These are phyloP conservation scores for Silene coronaria DNA, from an alignment of 179 eudicot genomes.

Conservation along the genomic window DNA sequence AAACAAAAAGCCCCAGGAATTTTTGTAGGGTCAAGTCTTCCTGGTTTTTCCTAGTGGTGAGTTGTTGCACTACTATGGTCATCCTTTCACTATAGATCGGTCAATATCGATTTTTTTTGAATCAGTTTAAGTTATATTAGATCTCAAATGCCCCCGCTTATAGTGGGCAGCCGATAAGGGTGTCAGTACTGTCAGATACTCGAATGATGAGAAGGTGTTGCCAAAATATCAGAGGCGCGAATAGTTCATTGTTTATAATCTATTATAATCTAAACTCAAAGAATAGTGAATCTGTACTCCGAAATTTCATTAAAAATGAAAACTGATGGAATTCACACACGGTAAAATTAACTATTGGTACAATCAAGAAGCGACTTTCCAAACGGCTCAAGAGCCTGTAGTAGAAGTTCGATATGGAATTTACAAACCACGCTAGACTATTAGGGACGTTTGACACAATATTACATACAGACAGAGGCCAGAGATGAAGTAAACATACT, in stretches of 20 bases:
- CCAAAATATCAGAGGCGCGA: neutral
- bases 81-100: conserved; percentile 49
- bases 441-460: conserved; percentile 12
- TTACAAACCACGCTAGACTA: conserved; percentile 15
- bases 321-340: conserved; percentile 14
- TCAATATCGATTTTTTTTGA: neutral
- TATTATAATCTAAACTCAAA: neutral
- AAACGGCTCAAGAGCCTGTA: neutral
- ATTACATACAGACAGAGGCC: conserved; percentile 5
- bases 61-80: conserved; percentile 43
- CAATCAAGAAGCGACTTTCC: conserved; percentile 5
- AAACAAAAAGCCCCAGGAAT: conserved; percentile 51
- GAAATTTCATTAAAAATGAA: neutral
- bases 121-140: neutral
- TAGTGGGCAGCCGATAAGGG: neutral
- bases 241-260: neutral
- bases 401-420: conserved; percentile 2
- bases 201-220: neutral
- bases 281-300: neutral
- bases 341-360: neutral
- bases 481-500: conserved; percentile 15
- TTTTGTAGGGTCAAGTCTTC: conserved; percentile 59
- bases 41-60: conserved; percentile 57
- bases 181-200: too few species aligned
- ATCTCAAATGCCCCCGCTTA: neutral